These are phyloP conservation scores for Psidium guajava DNA, from an alignment of 345 rosid genomes.

Conservation along the genomic window DNA sequence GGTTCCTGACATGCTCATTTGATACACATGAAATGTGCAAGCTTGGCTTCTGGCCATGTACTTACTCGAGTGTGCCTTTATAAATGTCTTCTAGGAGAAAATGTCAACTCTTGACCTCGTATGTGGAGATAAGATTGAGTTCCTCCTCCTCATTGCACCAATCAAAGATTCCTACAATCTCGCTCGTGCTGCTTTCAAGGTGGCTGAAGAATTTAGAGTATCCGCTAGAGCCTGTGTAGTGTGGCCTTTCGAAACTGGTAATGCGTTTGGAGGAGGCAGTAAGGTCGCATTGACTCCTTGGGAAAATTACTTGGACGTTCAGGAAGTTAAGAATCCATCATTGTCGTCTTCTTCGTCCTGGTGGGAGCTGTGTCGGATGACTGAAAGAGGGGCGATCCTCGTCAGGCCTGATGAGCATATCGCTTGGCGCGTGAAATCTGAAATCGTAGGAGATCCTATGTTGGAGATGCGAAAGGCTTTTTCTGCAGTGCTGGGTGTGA, in stretches of 20 bases:
- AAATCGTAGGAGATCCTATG: conserved; percentile 23
- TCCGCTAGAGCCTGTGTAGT: conserved; percentile 42
- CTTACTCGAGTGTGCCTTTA: neutral
- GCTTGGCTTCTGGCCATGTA: neutral
- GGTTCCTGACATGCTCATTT: neutral
- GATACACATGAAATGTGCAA: neutral
- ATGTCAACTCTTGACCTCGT: conserved; percentile 74
- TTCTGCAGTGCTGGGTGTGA: conserved; percentile 29
- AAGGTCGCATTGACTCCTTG: conserved; percentile 46
- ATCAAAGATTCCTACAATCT: conserved; percentile 50
- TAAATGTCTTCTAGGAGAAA: conserved; percentile 20
- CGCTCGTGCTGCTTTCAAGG: conserved; percentile 41
- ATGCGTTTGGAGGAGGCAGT: conserved; percentile 18
- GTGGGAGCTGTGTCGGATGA: conserved; percentile 76
- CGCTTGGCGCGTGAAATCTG: conserved; percentile 58
- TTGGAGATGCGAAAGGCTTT: conserved; percentile 49
- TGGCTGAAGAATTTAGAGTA: conserved; percentile 46
- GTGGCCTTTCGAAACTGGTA: conserved; percentile 37
- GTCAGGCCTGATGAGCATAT: conserved; percentile 83
- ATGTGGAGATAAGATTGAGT: conserved; percentile 55
- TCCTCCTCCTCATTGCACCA: conserved; percentile 73
- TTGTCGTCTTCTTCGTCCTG: conserved; percentile 46
- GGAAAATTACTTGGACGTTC: conserved; percentile 45
- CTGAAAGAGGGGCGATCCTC: conserved; percentile 53
- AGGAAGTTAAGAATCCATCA: conserved; percentile 31